Evolutionary conservation across 1,139 yeast genomes (phyloP).

Genomic region (Lodderomyces elongisporus): DNA sequence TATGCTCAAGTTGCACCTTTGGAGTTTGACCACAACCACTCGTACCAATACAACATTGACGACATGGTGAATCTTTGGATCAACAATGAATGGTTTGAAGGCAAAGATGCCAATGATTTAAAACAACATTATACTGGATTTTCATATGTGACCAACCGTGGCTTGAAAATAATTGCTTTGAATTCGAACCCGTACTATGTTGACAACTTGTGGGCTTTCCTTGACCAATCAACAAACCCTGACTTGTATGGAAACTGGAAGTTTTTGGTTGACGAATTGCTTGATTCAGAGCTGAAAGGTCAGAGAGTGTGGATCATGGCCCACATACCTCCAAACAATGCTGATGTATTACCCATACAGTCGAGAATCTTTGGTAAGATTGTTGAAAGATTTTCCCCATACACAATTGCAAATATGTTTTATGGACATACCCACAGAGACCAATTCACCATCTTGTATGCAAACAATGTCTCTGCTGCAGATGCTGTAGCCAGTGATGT

Average conservation of each 20-base stretch:
- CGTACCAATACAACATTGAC: slow-evolving; percentile 48
- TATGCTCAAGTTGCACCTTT: slow-evolving; percentile 62
- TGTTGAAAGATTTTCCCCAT: slow-evolving; percentile 63
- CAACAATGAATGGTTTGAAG: slow-evolving; percentile 32
- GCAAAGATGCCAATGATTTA: slow-evolving; percentile 15
- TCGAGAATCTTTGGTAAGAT: slow-evolving; percentile 53
- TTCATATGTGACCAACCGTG: slow-evolving; percentile 50
- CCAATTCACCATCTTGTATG: slow-evolving; percentile 56
- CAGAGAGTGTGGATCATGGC: slow-evolving; percentile 70
- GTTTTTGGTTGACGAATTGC: slow-evolving; percentile 56
- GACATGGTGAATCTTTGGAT: slow-evolving; percentile 53
- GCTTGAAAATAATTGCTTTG: slow-evolving; percentile 57
- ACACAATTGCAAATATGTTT: slow-evolving; percentile 62
- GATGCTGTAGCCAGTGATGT: slow-evolving; percentile 34
- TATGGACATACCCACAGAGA: slow-evolving; percentile 75
- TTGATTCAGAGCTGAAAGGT: slow-evolving; percentile 50
- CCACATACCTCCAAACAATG: slow-evolving; percentile 56
- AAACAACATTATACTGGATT: slow-evolving; percentile 57
- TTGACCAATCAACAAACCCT: slow-evolving; percentile 47
- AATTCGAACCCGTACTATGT: slow-evolving; percentile 65
- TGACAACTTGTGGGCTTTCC: slow-evolving; percentile 59
- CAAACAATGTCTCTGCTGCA: slow-evolving; percentile 28
- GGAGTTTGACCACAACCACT: slow-evolving; percentile 31
- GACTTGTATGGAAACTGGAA: slow-evolving; percentile 63
- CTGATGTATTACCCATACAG: slow-evolving; percentile 56